These are phyloP conservation scores for Cordyceps farinosa DNA, from an alignment of 2,329 filamentous ascomycete species.

Conservation along the genomic window DNA sequence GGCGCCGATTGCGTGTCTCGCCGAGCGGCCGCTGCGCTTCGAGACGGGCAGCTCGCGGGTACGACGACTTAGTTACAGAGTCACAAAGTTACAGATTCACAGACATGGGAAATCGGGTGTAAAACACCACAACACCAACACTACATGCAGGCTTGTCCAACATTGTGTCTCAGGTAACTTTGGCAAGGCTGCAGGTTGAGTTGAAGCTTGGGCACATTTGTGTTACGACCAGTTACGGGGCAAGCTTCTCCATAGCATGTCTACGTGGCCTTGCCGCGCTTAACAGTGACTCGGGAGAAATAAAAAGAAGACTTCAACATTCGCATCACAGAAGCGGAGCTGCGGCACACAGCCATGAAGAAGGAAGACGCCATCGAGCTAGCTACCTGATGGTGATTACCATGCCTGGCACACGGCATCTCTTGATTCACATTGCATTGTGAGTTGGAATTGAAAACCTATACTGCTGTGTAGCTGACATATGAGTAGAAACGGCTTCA, in stretches of 20 bases:
- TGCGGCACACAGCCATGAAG: background rate
- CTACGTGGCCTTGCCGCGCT: background rate
- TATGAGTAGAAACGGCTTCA: background rate
- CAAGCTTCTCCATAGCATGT: background rate
- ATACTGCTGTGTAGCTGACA: background rate
- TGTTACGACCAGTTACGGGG: too few relatives aligned
- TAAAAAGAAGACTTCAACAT: background rate
- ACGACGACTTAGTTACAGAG: too few relatives aligned
- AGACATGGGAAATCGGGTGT: too few relatives aligned
- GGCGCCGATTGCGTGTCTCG: too few relatives aligned
- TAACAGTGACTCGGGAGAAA: background rate
- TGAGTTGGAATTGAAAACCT: background rate
- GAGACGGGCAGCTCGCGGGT: too few relatives aligned
- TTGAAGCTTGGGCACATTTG: too few relatives aligned
- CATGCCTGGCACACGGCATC: background rate
- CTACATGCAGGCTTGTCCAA: too few relatives aligned
- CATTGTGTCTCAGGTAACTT: too few relatives aligned
- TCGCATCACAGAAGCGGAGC: background rate
- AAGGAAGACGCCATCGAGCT: background rate
- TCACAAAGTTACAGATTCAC: too few relatives aligned
- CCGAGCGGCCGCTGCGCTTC: too few relatives aligned
- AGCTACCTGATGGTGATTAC: background rate
- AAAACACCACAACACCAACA: too few relatives aligned
- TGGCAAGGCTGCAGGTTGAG: too few relatives aligned
- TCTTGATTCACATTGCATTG: background rate